These are phyloP conservation scores for Nigrospora osmanthi DNA, from an alignment of 2,329 filamentous ascomycete genomes.

Conservation along the genomic window DNA sequence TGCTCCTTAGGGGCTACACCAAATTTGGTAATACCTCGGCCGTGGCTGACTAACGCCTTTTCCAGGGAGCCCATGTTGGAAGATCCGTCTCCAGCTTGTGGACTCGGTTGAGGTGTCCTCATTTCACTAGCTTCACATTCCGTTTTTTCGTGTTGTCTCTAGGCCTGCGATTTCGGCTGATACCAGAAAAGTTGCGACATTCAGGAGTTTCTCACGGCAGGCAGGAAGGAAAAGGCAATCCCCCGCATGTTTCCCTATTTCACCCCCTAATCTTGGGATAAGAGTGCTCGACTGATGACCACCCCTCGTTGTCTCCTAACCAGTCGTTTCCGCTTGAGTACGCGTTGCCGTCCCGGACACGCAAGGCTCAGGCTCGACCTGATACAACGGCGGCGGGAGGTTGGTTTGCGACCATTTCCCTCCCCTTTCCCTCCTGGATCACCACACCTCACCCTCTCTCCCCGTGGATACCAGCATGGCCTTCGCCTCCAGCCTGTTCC, in stretches of 20 bases:
- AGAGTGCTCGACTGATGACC: too few relatives aligned
- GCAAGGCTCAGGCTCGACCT: not conserved
- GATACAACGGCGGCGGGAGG: not conserved
- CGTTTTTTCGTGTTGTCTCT: slow-evolving; percentile 16
- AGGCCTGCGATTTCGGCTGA: slow-evolving; percentile 19
- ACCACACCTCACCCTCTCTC: slow-evolving; percentile 13
- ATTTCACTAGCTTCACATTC: slow-evolving; percentile 9
- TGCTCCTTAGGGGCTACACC: slow-evolving; percentile 18
- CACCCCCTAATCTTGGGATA: slow-evolving; percentile 7
- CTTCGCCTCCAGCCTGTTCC: slow-evolving; percentile 20
- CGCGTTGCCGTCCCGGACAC: not conserved
- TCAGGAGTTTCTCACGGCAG: slow-evolving; percentile 23
- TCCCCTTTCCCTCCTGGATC: slow-evolving; percentile 13
- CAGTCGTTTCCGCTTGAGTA: too few relatives aligned
- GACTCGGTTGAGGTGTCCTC: slow-evolving; percentile 8
- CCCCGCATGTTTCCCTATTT: slow-evolving; percentile 16
- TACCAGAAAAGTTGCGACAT: slow-evolving; percentile 19
- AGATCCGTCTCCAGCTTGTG: not conserved
- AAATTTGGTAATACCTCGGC: not conserved
- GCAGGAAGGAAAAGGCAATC: slow-evolving; percentile 25
- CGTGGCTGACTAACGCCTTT: too few relatives aligned
- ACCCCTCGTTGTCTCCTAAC: too few relatives aligned
- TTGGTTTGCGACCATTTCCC: slow-evolving; percentile 1
- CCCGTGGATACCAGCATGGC: slow-evolving; percentile 20
- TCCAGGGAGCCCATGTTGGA: slow-evolving; percentile 12